Percentiles rank a stretch among this genome's conserved stretches.
Conservation (phyloP, 2,329 filamentous ascomycete species). For the Berkeleyomyces basicola region DNA sequence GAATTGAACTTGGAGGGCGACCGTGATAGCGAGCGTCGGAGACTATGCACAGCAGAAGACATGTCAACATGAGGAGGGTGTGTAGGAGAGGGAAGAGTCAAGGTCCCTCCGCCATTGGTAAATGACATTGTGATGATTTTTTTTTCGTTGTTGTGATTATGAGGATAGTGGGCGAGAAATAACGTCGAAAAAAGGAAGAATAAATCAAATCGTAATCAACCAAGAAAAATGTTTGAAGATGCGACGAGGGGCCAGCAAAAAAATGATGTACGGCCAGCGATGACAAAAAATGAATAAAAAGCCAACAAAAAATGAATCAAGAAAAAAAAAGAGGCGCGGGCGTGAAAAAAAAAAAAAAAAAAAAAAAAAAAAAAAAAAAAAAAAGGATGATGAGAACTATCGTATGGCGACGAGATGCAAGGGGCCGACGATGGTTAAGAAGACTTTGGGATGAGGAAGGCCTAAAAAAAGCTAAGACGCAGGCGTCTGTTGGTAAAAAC, state of each 20-base stretch:
- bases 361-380: conserved; percentile 1
- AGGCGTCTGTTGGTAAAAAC: neutral
- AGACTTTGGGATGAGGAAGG: neutral
- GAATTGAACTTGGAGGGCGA: conserved; percentile 72
- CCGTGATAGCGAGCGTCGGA: conserved; percentile 74
- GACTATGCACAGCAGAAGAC: conserved; percentile 62
- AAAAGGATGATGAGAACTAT: neutral
- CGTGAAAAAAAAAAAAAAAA: neutral
- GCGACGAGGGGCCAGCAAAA: neutral
- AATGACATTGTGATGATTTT: conserved; percentile 34
- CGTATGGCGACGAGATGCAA: conserved; percentile 2
- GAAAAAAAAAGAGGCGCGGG: conserved; percentile 5
- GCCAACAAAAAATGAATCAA: neutral
- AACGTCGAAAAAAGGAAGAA: neutral
- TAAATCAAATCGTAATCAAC: neutral
- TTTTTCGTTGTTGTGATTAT: neutral
- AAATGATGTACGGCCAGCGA: neutral
- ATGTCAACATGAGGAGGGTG: conserved; percentile 70
- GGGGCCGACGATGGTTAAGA: neutral
- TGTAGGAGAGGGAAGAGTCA: conserved; percentile 76
- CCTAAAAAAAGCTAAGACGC: neutral
- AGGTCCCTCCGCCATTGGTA: conserved; percentile 48
- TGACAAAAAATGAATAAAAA: neutral
- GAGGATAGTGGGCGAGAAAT: neutral
- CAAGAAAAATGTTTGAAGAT: neutral